phyloP scores from a whole-genome alignment of 2,329 filamentous ascomycete genomes.

The Fusarium oxysporum region DNA sequence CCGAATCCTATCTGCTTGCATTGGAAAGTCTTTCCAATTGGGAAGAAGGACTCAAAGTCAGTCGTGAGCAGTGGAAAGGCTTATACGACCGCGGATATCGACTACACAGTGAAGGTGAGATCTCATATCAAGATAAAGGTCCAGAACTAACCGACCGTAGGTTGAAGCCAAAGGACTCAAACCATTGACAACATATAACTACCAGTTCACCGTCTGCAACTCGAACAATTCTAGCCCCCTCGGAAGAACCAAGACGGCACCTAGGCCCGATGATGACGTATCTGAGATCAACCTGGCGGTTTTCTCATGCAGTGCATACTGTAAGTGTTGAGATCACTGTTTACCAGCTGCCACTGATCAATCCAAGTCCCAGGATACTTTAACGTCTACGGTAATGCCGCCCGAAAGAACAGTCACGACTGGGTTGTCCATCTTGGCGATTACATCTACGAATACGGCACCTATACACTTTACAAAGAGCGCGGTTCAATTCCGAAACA shows the following conservation, averaged over 20 bases:
- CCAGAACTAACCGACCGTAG: rapidly evolving
- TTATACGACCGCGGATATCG: neutral
- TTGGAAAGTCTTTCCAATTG: neutral
- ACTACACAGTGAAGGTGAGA: neutral
- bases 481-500: neutral
- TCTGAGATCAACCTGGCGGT: neutral
- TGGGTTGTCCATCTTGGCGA: conserved; percentile 4
- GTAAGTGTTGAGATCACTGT: neutral
- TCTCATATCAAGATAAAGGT: rapidly evolving
- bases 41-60: neutral
- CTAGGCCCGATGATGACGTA: neutral
- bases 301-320: conserved; percentile 1
- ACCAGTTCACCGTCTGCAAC: neutral
- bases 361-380: neutral
- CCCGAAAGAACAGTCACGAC: neutral
- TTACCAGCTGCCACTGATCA: rapidly evolving
- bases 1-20: neutral
- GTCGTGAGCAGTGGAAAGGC: neutral
- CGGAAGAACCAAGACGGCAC: neutral
- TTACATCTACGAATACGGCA: conserved; percentile 6
- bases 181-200: neutral
- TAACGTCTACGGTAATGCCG: conserved; percentile 1
- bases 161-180: neutral
- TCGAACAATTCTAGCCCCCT: neutral
- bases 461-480: neutral